phyloP scores from a whole-genome alignment of 108 stramenopile genomes.

The Halocafeteria seosinensis region DNA sequence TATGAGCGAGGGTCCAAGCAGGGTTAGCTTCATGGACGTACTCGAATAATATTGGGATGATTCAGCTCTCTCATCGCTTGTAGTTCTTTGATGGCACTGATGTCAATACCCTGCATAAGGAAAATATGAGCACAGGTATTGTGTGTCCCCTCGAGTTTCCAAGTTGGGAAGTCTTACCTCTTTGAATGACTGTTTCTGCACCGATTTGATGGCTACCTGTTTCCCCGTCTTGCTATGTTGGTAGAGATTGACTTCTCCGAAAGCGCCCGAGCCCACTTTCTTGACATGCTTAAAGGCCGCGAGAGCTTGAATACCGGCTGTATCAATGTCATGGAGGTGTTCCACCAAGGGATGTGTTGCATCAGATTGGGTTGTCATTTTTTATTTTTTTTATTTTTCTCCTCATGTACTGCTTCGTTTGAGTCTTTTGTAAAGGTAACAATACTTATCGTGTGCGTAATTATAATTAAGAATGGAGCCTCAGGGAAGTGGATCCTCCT shows the following conservation, averaged over 20 bases:
- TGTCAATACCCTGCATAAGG: neutral
- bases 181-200: neutral
- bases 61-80: slow-evolving; percentile 56
- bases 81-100: slow-evolving; percentile 51
- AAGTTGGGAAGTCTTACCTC: neutral
- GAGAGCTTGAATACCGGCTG: too few species aligned
- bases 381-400: too few species aligned
- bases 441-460: too few species aligned
- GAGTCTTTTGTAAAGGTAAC: too few species aligned
- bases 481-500: too few species aligned
- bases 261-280: neutral
- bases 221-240: neutral
- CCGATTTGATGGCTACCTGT: neutral
- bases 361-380: too few species aligned
- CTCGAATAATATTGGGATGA: slow-evolving; percentile 58
- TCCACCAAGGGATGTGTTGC: too few species aligned
- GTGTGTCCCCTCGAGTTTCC: neutral
- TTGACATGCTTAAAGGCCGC: neutral
- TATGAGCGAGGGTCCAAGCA: too few species aligned
- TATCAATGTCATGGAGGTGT: too few species aligned
- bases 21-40: too few species aligned
- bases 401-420: too few species aligned
- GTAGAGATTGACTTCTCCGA: neutral
- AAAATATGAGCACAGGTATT: neutral
- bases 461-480: too few species aligned